A percentile compares a stretch with the other conserved stretches of the same genome.
Evolutionary conservation across 345 rosid species (phyloP).

Genomic region (Populus tremula): DNA sequence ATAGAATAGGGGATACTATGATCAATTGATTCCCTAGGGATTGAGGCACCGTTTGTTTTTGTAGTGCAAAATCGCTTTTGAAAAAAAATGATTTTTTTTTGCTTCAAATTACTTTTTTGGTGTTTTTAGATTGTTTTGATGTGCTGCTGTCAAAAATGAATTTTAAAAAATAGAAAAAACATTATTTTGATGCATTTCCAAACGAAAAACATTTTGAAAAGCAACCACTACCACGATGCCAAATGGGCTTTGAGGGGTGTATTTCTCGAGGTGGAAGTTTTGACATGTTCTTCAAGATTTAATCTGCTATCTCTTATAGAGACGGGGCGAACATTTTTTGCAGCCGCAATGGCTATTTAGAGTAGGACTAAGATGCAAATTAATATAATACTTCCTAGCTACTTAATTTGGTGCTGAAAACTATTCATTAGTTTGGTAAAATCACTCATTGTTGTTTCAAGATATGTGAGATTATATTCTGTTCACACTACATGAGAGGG

Average conservation of each 20-base stretch:
- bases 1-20: background rate
- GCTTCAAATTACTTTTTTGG: no score
- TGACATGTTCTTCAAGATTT: constrained; percentile 1
- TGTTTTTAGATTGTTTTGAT: no score
- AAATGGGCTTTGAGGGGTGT: background rate
- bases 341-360: background rate
- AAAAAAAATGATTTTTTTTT: no score
- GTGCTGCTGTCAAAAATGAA: no score
- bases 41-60: no score
- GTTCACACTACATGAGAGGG: no score
- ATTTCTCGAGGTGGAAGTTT: background rate
- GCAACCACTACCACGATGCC: no score
- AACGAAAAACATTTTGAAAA: no score
- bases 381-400: background rate
- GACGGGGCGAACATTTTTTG: background rate
- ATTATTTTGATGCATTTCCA: no score
- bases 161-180: no score
- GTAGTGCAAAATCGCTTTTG: no score
- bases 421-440: background rate
- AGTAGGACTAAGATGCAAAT: background rate
- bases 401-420: background rate
- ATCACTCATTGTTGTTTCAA: background rate
- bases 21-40: no score
- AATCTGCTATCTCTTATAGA: background rate
- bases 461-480: background rate